Conservation (phyloP, 1,284 basidiomycete genomes). For the Apiotrichum brassicae region DNA sequence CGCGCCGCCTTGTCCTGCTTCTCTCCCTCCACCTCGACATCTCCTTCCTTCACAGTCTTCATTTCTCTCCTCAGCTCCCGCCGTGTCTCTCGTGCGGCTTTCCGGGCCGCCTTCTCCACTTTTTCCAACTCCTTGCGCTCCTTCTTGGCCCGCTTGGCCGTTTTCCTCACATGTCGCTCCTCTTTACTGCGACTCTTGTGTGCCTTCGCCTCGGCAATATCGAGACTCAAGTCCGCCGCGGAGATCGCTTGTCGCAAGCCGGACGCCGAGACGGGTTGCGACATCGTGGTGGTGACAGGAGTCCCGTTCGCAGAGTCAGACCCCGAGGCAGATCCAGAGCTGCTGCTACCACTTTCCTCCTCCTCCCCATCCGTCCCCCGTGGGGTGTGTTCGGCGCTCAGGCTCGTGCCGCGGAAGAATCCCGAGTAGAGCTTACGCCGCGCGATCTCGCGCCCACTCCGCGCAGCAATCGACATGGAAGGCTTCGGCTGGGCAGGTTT, state of each 20-base stretch:
- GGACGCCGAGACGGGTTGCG: neutral
- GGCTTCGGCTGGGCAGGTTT: slow-evolving; percentile 22
- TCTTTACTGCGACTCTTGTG: slow-evolving; percentile 1
- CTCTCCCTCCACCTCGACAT: neutral
- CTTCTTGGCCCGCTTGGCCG: slow-evolving; percentile 18
- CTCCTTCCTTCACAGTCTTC: neutral
- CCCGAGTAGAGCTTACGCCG: slow-evolving; percentile 64
- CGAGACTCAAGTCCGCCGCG: neutral
- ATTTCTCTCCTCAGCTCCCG: neutral
- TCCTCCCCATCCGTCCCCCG: slow-evolving; percentile 12
- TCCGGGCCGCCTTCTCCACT: slow-evolving; percentile 10
- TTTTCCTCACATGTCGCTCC: slow-evolving; percentile 22
- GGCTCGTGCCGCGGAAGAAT: slow-evolving; percentile 71
- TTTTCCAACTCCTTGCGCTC: slow-evolving; percentile 15
- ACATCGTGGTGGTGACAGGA: neutral
- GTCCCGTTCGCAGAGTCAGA: neutral
- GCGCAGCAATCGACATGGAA: slow-evolving; percentile 55
- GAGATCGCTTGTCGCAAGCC: neutral
- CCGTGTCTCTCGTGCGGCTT: slow-evolving; percentile 3
- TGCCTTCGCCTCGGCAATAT: neutral
- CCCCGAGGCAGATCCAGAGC: neutral
- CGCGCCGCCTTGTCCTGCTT: neutral
- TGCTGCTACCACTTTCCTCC: neutral
- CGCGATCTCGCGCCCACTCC: slow-evolving; percentile 71
- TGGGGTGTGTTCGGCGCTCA: slow-evolving; percentile 48